Percentiles rank a stretch among this genome's conserved stretches.
Conservation (phyloP, 208 protist species). For the Acanthamoeba culbertsoni region DNA sequence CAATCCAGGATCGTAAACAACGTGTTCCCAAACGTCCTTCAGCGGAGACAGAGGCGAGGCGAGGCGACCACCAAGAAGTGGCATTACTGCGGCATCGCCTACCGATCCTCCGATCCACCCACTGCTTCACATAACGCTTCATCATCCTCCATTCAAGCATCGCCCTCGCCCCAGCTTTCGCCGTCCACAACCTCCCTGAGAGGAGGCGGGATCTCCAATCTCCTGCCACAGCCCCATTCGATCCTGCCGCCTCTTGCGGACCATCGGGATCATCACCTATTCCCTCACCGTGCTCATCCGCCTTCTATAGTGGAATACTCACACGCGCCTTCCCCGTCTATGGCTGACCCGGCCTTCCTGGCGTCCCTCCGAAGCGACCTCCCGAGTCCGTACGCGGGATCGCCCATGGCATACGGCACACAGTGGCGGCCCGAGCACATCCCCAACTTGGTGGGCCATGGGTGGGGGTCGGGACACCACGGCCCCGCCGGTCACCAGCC, state of each 20-base stretch:
- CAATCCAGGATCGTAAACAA: background rate
- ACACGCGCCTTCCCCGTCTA: background rate
- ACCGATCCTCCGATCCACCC: background rate
- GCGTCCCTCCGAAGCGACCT: background rate
- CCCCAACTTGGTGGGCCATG: too few species aligned
- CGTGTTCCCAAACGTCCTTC: constrained; percentile 16
- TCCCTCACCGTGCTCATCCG: too few species aligned
- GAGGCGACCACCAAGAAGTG: constrained; percentile 11
- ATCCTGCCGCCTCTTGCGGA: background rate
- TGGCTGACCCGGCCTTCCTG: background rate
- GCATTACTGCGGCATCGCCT: constrained; percentile 25
- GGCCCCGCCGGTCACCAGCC: too few species aligned
- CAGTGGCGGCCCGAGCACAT: too few species aligned
- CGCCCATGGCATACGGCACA: background rate
- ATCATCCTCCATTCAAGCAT: background rate
- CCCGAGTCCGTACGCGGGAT: background rate
- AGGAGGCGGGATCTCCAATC: too few species aligned
- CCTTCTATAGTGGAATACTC: too few species aligned
- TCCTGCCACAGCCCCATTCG: background rate
- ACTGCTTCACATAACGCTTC: background rate
- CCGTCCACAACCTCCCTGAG: background rate
- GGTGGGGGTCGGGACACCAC: too few species aligned
- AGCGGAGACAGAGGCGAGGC: background rate
- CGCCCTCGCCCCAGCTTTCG: background rate
- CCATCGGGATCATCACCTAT: background rate